Conservation (phyloP, 1,284 basidiomycete species). For the Flammula alnicola region DNA sequence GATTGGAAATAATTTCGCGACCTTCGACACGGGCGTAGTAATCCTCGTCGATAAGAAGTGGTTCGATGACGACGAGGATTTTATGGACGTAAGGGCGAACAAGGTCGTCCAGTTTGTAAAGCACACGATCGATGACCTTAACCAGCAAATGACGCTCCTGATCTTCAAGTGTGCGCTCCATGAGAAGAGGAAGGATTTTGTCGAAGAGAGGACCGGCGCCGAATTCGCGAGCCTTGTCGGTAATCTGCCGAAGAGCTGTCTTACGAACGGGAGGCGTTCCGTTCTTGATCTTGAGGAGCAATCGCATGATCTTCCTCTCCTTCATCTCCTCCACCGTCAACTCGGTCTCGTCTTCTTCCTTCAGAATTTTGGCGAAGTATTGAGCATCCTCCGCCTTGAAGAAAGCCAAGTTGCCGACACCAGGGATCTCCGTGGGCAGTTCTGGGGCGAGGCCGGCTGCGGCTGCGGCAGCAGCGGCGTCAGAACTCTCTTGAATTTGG, state of each 20-base stretch:
- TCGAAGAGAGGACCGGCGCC: conserved; percentile 99
- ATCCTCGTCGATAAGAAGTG: conserved; percentile 98
- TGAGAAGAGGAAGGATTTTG: conserved; percentile 97
- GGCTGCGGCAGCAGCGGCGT: conserved; percentile 83
- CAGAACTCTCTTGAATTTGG: conserved; percentile 94
- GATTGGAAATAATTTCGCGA: conserved; percentile 98
- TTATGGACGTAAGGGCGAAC: conserved; percentile 99
- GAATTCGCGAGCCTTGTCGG: conserved; percentile 99
- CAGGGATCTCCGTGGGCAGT: conserved; percentile 98
- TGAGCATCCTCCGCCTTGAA: conserved; percentile 98
- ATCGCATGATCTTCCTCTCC: conserved; percentile 99
- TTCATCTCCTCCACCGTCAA: conserved; percentile 98
- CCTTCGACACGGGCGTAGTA: conserved; percentile 99
- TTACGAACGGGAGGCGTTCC: conserved; percentile 98
- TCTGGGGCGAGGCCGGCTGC: conserved; percentile 93
- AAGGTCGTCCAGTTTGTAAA: conserved; percentile 99
- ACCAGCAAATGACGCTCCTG: conserved; percentile 98
- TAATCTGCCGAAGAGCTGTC: conserved; percentile 96
- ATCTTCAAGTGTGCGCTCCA: conserved; percentile 99
- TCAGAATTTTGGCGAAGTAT: conserved; percentile 96
- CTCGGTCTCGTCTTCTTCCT: conserved; percentile 95
- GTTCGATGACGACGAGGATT: conserved; percentile 99
- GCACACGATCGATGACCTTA: conserved; percentile 98
- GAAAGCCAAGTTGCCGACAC: conserved; percentile 96
- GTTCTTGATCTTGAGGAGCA: conserved; percentile 99